phyloP scores from a whole-genome alignment of 2,329 filamentous ascomycete genomes.

The Aspergillaceae sp. region DNA sequence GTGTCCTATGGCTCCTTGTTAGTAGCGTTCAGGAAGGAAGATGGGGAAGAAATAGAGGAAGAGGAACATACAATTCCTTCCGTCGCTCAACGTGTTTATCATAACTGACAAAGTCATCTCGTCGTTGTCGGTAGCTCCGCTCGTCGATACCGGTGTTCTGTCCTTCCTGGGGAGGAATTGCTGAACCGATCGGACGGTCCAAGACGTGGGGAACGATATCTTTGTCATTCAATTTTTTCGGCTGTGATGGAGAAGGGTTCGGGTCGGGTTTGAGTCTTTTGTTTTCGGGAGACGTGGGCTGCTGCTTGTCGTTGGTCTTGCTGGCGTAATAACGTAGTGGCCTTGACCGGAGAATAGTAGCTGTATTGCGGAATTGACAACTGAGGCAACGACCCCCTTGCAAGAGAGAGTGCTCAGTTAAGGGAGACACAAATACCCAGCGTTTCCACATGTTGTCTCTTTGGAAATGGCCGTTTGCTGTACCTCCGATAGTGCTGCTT shows the following conservation, averaged over 20 bases:
- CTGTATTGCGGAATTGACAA: constrained; percentile 26
- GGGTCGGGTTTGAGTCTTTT: constrained; percentile 20
- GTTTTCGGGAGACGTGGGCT: constrained; percentile 6
- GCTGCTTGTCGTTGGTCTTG: constrained; percentile 9
- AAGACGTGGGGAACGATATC: constrained; percentile 48
- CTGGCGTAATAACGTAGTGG: constrained; percentile 23
- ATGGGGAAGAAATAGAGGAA: not conserved
- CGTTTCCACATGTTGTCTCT: constrained; percentile 24
- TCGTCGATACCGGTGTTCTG: constrained; percentile 73
- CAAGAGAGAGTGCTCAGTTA: constrained; percentile 18
- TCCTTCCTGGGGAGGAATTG: constrained; percentile 60
- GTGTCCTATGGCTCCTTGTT: constrained; percentile 45
- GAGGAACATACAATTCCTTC: constrained; percentile 56
- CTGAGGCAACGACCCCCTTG: constrained; percentile 24
- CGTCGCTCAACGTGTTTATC: constrained; percentile 73
- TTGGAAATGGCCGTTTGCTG: no score
- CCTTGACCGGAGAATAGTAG: constrained; percentile 12
- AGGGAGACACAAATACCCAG: constrained; percentile 8
- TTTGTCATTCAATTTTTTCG: constrained; percentile 23
- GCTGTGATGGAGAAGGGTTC: constrained; percentile 15
- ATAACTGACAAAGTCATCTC: constrained; percentile 74
- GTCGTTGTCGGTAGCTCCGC: constrained; percentile 58
- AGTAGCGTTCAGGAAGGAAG: not conserved
- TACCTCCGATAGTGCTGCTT: not conserved
- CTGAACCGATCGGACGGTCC: constrained; percentile 72